Conservation (phyloP, 2,329 filamentous ascomycete species). For the Blumeria graminis region DNA sequence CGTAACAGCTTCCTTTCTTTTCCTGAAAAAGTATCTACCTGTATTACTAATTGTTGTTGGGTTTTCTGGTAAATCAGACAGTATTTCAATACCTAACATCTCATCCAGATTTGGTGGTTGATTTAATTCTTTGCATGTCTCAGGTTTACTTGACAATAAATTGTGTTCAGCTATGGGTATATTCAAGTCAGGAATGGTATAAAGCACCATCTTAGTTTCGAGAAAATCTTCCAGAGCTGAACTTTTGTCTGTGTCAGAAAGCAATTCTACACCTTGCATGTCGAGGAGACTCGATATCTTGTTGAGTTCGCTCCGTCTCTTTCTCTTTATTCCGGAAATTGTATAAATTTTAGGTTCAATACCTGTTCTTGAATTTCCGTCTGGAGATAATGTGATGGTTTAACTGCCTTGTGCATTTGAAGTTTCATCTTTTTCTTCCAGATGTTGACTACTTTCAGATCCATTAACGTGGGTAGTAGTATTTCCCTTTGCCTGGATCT, state of each 20-base stretch:
- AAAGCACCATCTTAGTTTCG: not conserved
- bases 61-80: not conserved
- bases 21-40: not conserved
- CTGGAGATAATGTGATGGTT: not conserved
- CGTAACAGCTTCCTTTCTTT: not conserved
- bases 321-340: not conserved
- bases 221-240: not conserved
- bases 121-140: not conserved
- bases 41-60: not conserved
- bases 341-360: not conserved
- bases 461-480: not conserved
- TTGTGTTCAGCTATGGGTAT: not conserved
- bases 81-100: not conserved
- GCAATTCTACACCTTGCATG: not conserved
- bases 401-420: not conserved
- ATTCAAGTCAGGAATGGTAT: not conserved
- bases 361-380: not conserved
- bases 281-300: not conserved
- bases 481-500: not conserved
- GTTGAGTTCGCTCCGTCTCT: not conserved
- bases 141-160: not conserved
- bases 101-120: not conserved
- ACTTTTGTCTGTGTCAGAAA: not conserved
- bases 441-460: not conserved
- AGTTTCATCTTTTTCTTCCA: not conserved